A percentile compares a stretch with the other conserved stretches of the same genome.
These are phyloP conservation scores for Linum usitatissimum DNA, from an alignment of 345 rosid species.

Conservation along the genomic window DNA sequence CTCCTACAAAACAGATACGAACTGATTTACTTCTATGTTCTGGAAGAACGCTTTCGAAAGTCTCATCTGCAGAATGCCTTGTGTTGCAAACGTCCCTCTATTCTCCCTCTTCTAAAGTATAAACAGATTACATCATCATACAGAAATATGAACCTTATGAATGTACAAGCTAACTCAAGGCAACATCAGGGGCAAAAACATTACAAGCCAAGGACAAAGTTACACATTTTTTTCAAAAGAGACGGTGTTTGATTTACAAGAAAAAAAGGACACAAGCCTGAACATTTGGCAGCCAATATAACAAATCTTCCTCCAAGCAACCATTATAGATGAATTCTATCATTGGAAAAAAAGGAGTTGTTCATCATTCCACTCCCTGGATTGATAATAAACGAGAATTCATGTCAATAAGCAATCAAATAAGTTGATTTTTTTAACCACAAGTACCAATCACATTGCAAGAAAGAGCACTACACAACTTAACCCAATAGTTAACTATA, in stretches of 20 bases:
- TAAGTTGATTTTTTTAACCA: slow-evolving; percentile 14
- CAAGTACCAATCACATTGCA: not conserved
- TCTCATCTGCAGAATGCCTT: too few relatives aligned
- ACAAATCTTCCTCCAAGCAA: slow-evolving; percentile 31
- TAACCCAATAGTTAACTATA: slow-evolving; percentile 2
- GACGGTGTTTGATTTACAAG: not conserved
- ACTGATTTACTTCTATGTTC: too few relatives aligned
- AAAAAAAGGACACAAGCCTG: slow-evolving; percentile 1
- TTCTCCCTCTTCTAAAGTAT: not conserved
- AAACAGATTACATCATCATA: not conserved
- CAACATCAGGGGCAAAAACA: not conserved
- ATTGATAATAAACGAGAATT: slow-evolving; percentile 31
- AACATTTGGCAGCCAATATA: slow-evolving; percentile 25
- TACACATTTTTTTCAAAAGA: not conserved
- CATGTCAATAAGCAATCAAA: slow-evolving; percentile 35
- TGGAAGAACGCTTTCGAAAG: too few relatives aligned
- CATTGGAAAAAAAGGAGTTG: slow-evolving; percentile 32
- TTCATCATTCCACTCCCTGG: slow-evolving; percentile 40
- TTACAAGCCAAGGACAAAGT: not conserved
- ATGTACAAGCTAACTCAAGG: not conserved
- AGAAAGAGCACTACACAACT: not conserved
- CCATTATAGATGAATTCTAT: slow-evolving; percentile 25
- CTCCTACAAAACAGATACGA: too few relatives aligned
- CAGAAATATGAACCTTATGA: not conserved
- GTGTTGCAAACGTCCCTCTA: not conserved